phyloP scores from a whole-genome alignment of 768 basidiomycete species.

The Ramaria sp. region DNA sequence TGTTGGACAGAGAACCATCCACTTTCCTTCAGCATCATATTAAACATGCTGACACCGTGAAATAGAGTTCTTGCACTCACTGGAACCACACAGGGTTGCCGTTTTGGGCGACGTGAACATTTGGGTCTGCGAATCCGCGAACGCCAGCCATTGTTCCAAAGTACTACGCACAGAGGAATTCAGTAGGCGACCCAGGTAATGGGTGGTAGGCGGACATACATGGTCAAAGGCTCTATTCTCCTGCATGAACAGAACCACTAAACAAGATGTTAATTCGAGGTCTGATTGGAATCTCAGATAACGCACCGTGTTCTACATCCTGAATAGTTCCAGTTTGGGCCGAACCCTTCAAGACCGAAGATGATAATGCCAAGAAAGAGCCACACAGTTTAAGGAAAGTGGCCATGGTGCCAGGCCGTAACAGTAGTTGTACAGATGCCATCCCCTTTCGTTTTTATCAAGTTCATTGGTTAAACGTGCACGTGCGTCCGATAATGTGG shows the following conservation, averaged over 20 bases:
- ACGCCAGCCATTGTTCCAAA: conserved; percentile 12
- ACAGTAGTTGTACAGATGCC: not conserved
- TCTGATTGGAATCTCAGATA: not conserved
- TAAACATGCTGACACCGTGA: not conserved
- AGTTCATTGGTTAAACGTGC: not conserved
- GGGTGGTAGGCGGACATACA: not conserved
- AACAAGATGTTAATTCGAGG: not conserved
- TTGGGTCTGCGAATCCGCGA: conserved; percentile 13
- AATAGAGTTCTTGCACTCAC: conserved; percentile 1
- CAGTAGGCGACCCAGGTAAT: not conserved
- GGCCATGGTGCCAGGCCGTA: not conserved
- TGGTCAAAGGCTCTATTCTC: conserved; percentile 14
- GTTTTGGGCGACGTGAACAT: conserved; percentile 6
- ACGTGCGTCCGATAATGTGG: not conserved
- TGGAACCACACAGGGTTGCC: conserved; percentile 9
- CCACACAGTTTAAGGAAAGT: not conserved
- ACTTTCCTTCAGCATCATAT: conserved; percentile 1
- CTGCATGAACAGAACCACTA: conserved; percentile 14
- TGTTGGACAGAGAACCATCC: conserved; percentile 6
- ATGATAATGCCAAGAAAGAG: not conserved
- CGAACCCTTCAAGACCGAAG: not conserved
- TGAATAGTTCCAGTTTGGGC: not conserved
- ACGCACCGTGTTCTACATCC: conserved; percentile 10
- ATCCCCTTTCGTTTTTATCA: not conserved
- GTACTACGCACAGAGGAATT: not conserved